Base-by-base conservation (phyloP, 129 eudicot genomes). In the Centrapalus pauciflorus region DNA sequence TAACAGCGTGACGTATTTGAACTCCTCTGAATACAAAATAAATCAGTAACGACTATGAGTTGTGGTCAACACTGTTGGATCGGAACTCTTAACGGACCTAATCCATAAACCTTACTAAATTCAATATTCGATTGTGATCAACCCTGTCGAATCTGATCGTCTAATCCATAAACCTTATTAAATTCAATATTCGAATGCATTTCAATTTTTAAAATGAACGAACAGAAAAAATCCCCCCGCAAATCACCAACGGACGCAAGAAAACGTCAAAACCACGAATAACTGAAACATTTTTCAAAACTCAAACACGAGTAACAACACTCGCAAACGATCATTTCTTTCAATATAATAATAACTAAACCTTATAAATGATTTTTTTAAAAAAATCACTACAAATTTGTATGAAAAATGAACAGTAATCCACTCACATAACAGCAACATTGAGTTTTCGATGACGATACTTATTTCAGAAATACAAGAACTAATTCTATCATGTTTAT, bases 401-500 rank as follows among this genome's bases (percentile, higher is more conserved):
- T 46, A 46, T 14, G 54, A 16, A 24, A 5, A 14, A 48, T 17
- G 2, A 48, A 8, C 13, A 20, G 30, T 30, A 58, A 16, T 37
- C 33, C 33, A 20, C 50, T 61, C 33, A 23, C 23, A 30, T 41
- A 64, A 26, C 56, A 64, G n/a, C 26, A 14, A 9, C 1, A 64
- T 19, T 14, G 5, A n/a, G 8, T 7, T 64, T 46, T 4, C 28
- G 58, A 66, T 11, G 21, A 29, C 20, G 48, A 19, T 43, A 3
- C 24, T n/a, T 43, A 43, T 49, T 45, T 64, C 57, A 45, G 26
- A 28, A 1, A 43, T 1, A 43, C 11, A 32, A 66, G 20, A 49
- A 32, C 57, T 30, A 60, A 49, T 29, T 26, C 30, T 29, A 66
- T 66, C 21, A 30, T 32, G 46, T 48, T 65, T n/a, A n/a, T 65